A percentile compares a stretch with the other conserved stretches of the same genome.
phyloP scores from a whole-genome alignment of 2,329 filamentous ascomycete species.

The Hymenoscyphus fructigenus region DNA sequence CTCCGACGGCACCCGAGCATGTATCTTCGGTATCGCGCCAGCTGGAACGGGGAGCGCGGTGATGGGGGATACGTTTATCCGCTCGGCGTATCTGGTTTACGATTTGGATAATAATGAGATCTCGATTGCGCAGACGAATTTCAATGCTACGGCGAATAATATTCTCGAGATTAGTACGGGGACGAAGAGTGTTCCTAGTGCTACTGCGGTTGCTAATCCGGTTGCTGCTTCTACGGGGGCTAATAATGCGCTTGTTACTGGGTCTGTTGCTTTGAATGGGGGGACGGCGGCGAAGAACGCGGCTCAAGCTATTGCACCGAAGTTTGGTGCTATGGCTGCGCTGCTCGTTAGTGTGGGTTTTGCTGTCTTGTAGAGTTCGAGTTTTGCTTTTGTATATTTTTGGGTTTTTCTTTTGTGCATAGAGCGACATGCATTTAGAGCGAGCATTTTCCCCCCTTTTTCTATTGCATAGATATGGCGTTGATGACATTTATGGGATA shows the following conservation, averaged over 20 bases:
- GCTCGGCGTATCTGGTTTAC: slow-evolving; percentile 74
- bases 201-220: slow-evolving; percentile 49
- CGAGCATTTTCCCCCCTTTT: background rate
- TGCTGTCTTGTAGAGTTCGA: slow-evolving; percentile 24
- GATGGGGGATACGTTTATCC: slow-evolving; percentile 72
- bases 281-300: slow-evolving; percentile 21
- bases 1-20: slow-evolving; percentile 54
- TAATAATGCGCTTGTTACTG: slow-evolving; percentile 15
- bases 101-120: slow-evolving; percentile 72
- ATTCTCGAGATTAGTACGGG: slow-evolving; percentile 57
- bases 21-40: slow-evolving; percentile 67
- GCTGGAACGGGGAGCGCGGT: slow-evolving; percentile 56
- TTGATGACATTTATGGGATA: too few relatives aligned
- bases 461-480: too few relatives aligned
- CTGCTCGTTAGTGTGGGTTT: slow-evolving; percentile 28
- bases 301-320: slow-evolving; percentile 16
- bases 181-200: slow-evolving; percentile 51
- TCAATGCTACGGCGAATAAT: slow-evolving; percentile 52
- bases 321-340: slow-evolving; percentile 26
- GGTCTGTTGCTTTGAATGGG: slow-evolving; percentile 12
- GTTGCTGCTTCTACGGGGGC: slow-evolving; percentile 45
- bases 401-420: background rate
- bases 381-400: background rate
- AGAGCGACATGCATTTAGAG: background rate
- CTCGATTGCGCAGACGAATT: slow-evolving; percentile 65